Conservation (phyloP, 1,284 basidiomycete genomes). For the Ustilago cynodontis region DNA sequence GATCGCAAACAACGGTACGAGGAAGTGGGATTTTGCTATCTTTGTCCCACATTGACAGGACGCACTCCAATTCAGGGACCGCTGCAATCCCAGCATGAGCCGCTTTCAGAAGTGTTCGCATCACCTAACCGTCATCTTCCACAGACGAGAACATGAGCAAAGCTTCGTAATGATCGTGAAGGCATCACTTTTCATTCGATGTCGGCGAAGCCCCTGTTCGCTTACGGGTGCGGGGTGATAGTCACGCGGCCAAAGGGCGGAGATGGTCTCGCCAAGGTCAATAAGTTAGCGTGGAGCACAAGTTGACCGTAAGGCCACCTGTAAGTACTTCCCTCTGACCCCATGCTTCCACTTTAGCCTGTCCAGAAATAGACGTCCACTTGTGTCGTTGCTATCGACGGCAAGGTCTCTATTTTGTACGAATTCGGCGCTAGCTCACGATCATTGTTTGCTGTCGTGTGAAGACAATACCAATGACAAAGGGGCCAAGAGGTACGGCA, state of each 20-base stretch:
- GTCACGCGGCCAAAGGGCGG: conserved; percentile 1
- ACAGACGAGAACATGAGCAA: neutral
- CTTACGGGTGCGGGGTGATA: conserved; percentile 10
- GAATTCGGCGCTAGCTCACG: conserved; percentile 4
- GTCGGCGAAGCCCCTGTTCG: conserved; percentile 1
- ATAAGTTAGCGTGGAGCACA: neutral
- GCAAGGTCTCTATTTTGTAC: neutral
- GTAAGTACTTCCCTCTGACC: too few species aligned
- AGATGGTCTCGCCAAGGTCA: conserved; percentile 10
- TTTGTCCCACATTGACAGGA: conserved; percentile 1
- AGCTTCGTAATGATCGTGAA: neutral
- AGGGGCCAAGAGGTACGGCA: neutral
- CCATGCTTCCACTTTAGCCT: neutral
- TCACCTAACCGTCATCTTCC: neutral
- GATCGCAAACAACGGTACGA: neutral
- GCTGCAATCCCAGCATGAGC: conserved; percentile 9
- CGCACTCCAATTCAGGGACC: conserved; percentile 9
- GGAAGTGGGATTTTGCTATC: conserved; percentile 1
- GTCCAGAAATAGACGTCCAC: neutral
- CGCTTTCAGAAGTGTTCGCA: neutral
- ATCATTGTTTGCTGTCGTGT: neutral
- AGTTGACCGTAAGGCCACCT: neutral
- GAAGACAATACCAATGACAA: neutral
- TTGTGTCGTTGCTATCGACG: neutral
- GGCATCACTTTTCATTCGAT: neutral